Base-by-base conservation (phyloP, 164 flowering plant species). In the Piper longum region DNA sequence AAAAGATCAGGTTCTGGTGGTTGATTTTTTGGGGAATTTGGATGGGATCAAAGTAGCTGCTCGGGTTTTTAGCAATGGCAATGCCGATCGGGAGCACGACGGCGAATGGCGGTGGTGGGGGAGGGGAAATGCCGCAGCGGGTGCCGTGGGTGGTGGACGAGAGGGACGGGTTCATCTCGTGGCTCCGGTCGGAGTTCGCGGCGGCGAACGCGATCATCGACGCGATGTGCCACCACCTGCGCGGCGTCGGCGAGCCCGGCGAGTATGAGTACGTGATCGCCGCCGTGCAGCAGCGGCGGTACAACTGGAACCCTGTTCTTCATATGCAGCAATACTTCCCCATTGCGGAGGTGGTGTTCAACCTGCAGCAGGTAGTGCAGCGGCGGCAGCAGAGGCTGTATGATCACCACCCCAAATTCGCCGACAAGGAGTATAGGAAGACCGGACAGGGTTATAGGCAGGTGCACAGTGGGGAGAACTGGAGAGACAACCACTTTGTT, bases 151-250 rank as follows among this genome's bases (percentile, higher is more conserved):
- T 80, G 58, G 75, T 76, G 1, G 93, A 87, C 54, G 97, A 87
- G 83, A 78, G 95, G 8, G 97, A 90, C 26, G 81, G 86, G 56
- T 82, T 85, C 58, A 81, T 90, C 62, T 70, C 75, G 44, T 90
- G 97, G 97, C 67, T 90, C 55, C 71, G 90, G 6, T 79, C 86
- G 4, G 97, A 90, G 70, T 90, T 87, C 19, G 95, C 97, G 0
- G 97, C 97, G 4, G 86, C 97, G 4, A 90, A 90, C 63, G 97
- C 95, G 9, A 90, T 90, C 1, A 84, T 90, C 3, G 97, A 90
- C 69, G 67, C 83, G 0, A 73, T 90, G 5, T 86, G 89, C 65
- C 81, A 87, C 16, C 97, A 90, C 72, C 64, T 90, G 66, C 71
- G 79, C 55, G 57, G 66, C 0, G 68, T 80, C 8, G 82, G 92